Evolutionary conservation across 2,329 filamentous ascomycete species (phyloP).

Genomic region (Canariomyces notabilis): DNA sequence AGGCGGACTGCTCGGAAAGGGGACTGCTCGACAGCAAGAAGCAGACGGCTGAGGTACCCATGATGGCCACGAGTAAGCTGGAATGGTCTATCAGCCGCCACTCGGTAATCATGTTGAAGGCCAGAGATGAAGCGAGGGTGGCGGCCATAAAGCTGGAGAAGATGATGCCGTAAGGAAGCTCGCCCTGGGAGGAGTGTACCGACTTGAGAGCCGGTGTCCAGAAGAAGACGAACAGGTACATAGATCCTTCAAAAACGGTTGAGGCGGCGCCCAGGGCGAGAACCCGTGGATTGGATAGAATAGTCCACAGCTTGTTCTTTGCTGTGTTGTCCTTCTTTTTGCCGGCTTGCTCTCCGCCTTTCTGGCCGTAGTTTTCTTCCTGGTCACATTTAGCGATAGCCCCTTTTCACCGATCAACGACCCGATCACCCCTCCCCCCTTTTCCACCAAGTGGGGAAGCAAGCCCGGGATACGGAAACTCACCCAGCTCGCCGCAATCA

Average conservation of each 20-base stretch:
- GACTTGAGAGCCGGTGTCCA: constrained; percentile 49
- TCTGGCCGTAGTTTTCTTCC: constrained; percentile 47
- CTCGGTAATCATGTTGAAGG: constrained; percentile 41
- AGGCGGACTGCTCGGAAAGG: constrained; percentile 37
- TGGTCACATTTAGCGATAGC: constrained; percentile 18
- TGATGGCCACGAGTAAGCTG: constrained; percentile 32
- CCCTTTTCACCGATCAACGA: not conserved
- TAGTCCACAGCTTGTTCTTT: constrained; percentile 16
- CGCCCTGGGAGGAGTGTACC: constrained; percentile 24
- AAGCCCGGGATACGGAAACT: constrained; percentile 19
- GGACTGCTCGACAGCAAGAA: constrained; percentile 35
- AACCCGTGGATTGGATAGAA: constrained; percentile 40
- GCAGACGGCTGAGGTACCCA: constrained; percentile 34
- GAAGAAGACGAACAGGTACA: constrained; percentile 57
- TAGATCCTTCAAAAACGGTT: constrained; percentile 53
- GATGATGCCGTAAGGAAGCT: constrained; percentile 41
- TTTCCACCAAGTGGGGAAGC: not conserved
- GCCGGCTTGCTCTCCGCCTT: constrained; percentile 16
- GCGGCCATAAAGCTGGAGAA: constrained; percentile 51
- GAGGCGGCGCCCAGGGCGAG: constrained; percentile 46
- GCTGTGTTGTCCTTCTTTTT: constrained; percentile 6
- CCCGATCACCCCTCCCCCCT: too few relatives aligned
- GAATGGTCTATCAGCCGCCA: constrained; percentile 24
- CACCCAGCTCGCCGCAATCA: constrained; percentile 46
- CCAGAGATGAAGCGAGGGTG: constrained; percentile 54